phyloP scores from a whole-genome alignment of 768 basidiomycete species.

The Lentinula sp. region DNA sequence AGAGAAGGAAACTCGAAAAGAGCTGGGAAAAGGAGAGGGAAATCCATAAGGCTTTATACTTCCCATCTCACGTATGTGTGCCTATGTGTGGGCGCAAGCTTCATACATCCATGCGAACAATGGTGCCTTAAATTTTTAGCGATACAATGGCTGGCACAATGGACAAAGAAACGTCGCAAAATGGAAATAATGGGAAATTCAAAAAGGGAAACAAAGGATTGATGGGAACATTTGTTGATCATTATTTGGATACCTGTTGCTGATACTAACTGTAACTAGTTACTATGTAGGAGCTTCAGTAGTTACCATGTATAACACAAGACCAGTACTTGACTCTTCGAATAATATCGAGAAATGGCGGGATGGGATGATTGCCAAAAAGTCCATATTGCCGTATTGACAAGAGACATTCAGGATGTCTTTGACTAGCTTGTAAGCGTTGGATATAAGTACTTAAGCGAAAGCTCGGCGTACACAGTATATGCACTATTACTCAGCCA shows the following conservation, averaged over 20 bases:
- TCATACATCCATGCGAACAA: background rate
- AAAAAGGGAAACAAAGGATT: constrained; percentile 2
- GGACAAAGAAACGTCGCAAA: background rate
- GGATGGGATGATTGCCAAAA: no score
- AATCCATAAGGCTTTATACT: background rate
- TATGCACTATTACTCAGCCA: background rate
- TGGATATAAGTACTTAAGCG: no score
- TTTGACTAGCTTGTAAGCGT: no score
- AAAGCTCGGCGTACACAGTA: no score
- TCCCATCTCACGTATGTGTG: background rate
- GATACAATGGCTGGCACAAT: background rate
- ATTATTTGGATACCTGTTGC: background rate
- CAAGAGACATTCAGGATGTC: no score
- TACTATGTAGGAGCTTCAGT: no score
- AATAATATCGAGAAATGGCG: no score
- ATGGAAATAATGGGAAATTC: background rate
- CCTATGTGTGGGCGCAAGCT: background rate
- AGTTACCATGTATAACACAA: no score
- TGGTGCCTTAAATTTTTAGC: background rate
- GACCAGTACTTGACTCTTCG: no score
- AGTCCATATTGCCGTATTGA: no score
- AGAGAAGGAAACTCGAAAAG: constrained; percentile 2
- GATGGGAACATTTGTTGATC: background rate
- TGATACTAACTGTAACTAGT: no score
- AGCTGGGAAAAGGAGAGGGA: background rate